These are phyloP conservation scores for Paulownia fortunei DNA, from an alignment of 257 asterid genomes.

Conservation along the genomic window DNA sequence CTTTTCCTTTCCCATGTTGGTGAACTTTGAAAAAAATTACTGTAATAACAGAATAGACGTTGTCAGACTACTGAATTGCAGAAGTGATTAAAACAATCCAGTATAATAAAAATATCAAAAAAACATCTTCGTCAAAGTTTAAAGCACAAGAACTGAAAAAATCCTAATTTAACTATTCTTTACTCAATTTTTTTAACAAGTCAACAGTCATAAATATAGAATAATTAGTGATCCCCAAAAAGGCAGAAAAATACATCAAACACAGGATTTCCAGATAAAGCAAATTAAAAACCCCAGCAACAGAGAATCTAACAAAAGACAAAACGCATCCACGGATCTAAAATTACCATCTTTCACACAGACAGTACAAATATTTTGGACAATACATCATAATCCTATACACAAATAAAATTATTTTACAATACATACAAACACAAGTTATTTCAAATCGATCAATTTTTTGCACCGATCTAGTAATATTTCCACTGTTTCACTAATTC, in stretches of 20 bases:
- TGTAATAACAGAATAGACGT: background rate
- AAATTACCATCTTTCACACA: background rate
- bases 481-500: background rate
- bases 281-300: background rate
- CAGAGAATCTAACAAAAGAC: background rate
- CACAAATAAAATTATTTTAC: background rate
- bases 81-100: background rate
- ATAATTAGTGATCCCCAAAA: background rate
- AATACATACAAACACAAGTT: background rate
- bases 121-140: background rate
- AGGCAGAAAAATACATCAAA: background rate
- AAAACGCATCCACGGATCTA: background rate
- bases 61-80: background rate
- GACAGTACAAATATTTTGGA: background rate
- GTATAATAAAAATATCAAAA: background rate
- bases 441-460: background rate
- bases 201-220: background rate
- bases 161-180: background rate
- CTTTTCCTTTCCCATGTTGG: constrained; percentile 65
- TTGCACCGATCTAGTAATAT: background rate
- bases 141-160: background rate
- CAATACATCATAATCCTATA: background rate
- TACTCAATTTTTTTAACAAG: background rate
- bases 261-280: no score
- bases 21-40: background rate